Conservation (phyloP, 768 basidiomycete genomes). For the Galerina marginata region DNA sequence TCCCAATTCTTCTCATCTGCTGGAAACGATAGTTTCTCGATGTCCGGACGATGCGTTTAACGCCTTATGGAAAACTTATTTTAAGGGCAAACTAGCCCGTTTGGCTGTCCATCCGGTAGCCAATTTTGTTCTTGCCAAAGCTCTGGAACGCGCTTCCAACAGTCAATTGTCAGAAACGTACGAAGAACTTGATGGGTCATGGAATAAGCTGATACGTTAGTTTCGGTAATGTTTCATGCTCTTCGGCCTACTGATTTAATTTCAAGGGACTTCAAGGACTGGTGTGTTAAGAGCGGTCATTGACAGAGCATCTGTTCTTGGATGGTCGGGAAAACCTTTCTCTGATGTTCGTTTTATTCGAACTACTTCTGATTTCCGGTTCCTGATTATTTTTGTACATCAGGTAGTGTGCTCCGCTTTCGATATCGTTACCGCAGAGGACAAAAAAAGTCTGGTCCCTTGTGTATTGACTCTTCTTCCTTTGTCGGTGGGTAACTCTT, state of each 20-base stretch:
- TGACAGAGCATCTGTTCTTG: conserved; percentile 63
- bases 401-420: conserved; percentile 70
- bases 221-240: conserved; percentile 15
- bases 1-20: conserved; percentile 85
- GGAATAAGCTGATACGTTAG: conserved; percentile 75
- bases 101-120: conserved; percentile 88
- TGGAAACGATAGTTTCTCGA: conserved; percentile 78
- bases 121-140: conserved; percentile 91
- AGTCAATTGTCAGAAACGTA: conserved; percentile 60
- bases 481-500: conserved; percentile 45
- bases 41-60: conserved; percentile 67
- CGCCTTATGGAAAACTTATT: conserved; percentile 78
- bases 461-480: conserved; percentile 67
- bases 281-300: conserved; percentile 81
- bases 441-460: conserved; percentile 61
- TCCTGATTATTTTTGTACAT: not conserved
- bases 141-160: conserved; percentile 64
- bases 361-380: conserved; percentile 3
- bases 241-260: conserved; percentile 1
- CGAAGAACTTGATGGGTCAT: conserved; percentile 60
- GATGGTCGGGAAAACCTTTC: conserved; percentile 51
- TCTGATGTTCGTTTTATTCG: conserved; percentile 54
- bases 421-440: conserved; percentile 51
- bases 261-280: conserved; percentile 67
- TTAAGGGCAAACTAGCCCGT: conserved; percentile 71